A percentile compares a stretch with the other conserved stretches of the same genome.
Evolutionary conservation across 1,139 yeast species (phyloP).

Genomic region (Oligophagozyma castellii): DNA sequence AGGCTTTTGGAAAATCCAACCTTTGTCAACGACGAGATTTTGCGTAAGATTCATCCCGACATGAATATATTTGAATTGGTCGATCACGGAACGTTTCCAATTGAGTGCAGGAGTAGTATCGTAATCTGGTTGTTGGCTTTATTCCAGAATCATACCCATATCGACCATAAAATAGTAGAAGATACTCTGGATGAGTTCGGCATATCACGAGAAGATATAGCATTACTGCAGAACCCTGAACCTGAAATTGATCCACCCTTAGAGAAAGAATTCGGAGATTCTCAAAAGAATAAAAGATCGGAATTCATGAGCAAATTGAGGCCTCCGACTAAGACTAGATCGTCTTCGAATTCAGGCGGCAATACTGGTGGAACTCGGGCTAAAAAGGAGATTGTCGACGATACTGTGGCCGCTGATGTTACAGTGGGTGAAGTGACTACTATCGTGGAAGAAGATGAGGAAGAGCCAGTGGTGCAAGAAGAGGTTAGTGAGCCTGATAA

Average conservation of each 20-base stretch:
- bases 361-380: slow-evolving; percentile 1
- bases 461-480: slow-evolving; percentile 2
- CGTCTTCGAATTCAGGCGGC: no score
- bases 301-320: no score
- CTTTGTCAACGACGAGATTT: background rate
- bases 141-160: no score
- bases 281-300: slow-evolving; percentile 50
- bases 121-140: slow-evolving; percentile 79
- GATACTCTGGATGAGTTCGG: no score
- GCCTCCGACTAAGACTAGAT: no score
- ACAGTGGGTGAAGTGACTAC: background rate
- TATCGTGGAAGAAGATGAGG: slow-evolving; percentile 1
- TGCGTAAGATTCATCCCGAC: background rate
- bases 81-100: no score
- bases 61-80: no score
- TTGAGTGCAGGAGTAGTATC: no score
- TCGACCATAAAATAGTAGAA: no score
- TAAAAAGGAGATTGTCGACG: background rate
- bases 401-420: background rate
- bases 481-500: slow-evolving; percentile 1
- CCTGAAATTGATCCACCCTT: slow-evolving; percentile 64
- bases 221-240: no score
- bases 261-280: slow-evolving; percentile 59
- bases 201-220: no score
- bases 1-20: slow-evolving; percentile 21